Conservation (phyloP, 176 grass and related monocot genomes). For the Guadua angustifolia region DNA sequence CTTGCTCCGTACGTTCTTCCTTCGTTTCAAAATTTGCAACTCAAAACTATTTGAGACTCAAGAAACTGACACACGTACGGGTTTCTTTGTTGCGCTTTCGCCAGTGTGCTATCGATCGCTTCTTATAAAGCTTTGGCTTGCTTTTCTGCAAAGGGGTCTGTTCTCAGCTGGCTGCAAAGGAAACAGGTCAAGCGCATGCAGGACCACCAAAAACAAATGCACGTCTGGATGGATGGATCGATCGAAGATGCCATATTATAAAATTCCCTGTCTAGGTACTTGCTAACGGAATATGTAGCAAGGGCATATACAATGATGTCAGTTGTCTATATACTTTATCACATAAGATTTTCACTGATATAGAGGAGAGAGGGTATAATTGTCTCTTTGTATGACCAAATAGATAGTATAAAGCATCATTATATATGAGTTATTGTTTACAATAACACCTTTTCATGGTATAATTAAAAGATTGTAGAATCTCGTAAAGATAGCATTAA, state of each 20-base stretch:
- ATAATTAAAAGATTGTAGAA: no score
- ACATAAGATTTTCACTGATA: no score
- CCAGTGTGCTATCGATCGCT: neutral
- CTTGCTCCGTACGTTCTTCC: neutral
- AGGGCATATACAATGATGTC: no score
- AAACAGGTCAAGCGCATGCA: neutral
- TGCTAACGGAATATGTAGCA: constrained; percentile 9
- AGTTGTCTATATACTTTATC: no score
- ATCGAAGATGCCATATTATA: constrained; percentile 8
- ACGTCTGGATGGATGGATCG: neutral
- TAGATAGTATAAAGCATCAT: no score
- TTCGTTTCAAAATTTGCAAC: neutral
- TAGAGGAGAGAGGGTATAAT: no score
- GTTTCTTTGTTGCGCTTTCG: neutral
- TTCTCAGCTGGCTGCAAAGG: constrained; percentile 13
- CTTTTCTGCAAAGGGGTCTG: neutral
- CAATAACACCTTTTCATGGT: no score
- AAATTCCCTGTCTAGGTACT: neutral
- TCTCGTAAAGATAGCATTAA: no score
- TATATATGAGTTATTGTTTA: no score
- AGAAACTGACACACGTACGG: neutral
- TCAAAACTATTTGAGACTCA: neutral
- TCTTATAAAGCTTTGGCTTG: neutral
- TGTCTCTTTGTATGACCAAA: no score
- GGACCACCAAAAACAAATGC: constrained; percentile 31